These are phyloP conservation scores for Parafenestella ontariensis DNA, from an alignment of 2,329 filamentous ascomycete species.

Conservation along the genomic window DNA sequence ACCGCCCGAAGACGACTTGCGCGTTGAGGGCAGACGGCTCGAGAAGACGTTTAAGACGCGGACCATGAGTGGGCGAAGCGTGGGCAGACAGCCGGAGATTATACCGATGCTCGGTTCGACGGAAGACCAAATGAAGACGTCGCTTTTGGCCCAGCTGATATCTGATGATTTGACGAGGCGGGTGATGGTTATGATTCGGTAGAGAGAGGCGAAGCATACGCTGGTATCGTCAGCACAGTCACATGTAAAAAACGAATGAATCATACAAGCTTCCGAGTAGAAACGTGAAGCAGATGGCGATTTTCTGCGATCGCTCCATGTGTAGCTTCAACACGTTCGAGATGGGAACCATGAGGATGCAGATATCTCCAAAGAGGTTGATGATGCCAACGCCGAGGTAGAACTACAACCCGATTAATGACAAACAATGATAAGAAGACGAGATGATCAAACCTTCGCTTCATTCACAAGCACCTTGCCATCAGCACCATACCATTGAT, in stretches of 20 bases:
- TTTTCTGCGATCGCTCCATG: slow-evolving; percentile 28
- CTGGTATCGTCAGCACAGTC: slow-evolving; percentile 12
- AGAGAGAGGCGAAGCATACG: slow-evolving; percentile 36
- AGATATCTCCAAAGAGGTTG: slow-evolving; percentile 33
- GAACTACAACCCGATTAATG: slow-evolving; percentile 21
- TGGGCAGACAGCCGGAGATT: slow-evolving; percentile 34
- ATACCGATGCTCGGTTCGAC: slow-evolving; percentile 38
- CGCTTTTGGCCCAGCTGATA: slow-evolving; percentile 36
- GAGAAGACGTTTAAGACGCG: slow-evolving; percentile 16
- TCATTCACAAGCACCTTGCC: slow-evolving; percentile 25
- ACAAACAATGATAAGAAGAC: no score
- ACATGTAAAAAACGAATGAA: slow-evolving; percentile 8
- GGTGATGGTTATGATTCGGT: slow-evolving; percentile 34
- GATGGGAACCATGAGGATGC: slow-evolving; percentile 17
- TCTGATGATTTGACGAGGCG: slow-evolving; percentile 25
- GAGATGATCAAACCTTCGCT: slow-evolving; percentile 18
- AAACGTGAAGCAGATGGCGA: slow-evolving; percentile 32
- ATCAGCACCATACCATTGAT: slow-evolving; percentile 25
- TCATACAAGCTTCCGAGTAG: slow-evolving; percentile 35
- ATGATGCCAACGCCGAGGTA: slow-evolving; percentile 33
- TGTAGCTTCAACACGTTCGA: slow-evolving; percentile 17
- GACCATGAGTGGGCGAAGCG: slow-evolving; percentile 28
- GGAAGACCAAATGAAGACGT: slow-evolving; percentile 38
- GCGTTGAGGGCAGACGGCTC: slow-evolving; percentile 14
- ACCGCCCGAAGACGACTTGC: slow-evolving; percentile 12